Percentiles rank a stretch among this genome's conserved stretches.
Conservation (phyloP, 257 asterid species). For the Solanum stenotomum region DNA sequence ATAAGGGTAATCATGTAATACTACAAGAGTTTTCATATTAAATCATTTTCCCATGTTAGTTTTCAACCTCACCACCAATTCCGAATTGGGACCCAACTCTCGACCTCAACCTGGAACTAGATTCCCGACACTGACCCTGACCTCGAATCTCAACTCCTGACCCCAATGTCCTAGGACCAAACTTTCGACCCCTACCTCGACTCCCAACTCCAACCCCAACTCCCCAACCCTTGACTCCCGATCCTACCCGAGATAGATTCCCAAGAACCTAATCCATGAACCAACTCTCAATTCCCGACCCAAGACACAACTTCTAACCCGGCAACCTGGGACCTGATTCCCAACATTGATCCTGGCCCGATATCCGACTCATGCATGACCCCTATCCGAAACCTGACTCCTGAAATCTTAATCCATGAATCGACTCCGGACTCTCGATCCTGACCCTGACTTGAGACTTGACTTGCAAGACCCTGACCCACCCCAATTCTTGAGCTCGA, state of each 20-base stretch:
- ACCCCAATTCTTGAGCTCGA: background rate
- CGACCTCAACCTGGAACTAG: background rate
- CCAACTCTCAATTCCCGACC: background rate
- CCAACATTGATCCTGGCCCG: background rate
- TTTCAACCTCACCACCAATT: background rate
- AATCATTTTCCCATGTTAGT: too few relatives aligned
- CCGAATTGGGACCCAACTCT: background rate
- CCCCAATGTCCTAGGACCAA: background rate
- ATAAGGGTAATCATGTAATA: background rate
- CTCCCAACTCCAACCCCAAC: background rate
- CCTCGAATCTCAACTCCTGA: background rate
- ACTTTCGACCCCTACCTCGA: background rate
- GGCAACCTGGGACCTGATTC: background rate
- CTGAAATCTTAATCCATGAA: background rate
- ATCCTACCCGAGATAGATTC: background rate
- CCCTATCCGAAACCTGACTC: background rate
- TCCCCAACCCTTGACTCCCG: background rate
- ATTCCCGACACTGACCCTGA: background rate
- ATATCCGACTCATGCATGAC: background rate
- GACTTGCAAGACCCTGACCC: background rate
- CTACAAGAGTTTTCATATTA: background rate
- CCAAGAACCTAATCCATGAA: background rate
- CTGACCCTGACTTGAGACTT: background rate
- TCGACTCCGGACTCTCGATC: background rate
- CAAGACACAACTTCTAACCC: background rate